phyloP scores from a whole-genome alignment of 768 basidiomycete genomes.

The Lyophyllum semitale region DNA sequence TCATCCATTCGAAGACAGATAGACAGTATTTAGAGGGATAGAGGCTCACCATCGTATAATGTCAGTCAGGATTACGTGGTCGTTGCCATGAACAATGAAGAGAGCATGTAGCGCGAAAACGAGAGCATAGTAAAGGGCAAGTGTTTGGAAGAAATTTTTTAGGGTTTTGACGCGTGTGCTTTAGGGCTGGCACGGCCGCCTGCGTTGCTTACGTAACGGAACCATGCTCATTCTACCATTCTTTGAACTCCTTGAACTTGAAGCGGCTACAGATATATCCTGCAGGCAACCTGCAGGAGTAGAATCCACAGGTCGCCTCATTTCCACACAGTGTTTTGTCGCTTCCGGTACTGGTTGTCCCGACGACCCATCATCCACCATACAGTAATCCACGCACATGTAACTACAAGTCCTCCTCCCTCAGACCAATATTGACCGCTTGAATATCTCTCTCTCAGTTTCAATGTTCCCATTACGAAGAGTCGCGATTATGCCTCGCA shows the following conservation, averaged over 20 bases:
- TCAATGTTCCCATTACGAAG: not conserved
- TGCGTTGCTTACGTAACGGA: not conserved
- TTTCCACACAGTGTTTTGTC: no score
- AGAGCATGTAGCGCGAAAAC: not conserved
- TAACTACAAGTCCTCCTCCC: not conserved
- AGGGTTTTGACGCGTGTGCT: conserved; percentile 10
- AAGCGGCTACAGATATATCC: no score
- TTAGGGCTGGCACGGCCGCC: conserved; percentile 19
- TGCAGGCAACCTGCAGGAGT: no score
- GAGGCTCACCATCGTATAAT: not conserved
- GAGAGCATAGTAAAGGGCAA: not conserved
- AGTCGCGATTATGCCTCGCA: not conserved
- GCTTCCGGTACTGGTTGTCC: not conserved
- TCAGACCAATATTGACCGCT: not conserved
- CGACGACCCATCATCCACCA: not conserved
- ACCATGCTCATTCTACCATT: no score
- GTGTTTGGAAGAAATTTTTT: conserved; percentile 10
- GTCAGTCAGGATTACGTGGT: not conserved
- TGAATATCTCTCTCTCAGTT: not conserved
- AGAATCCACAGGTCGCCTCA: no score
- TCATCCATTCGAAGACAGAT: conserved; percentile 57
- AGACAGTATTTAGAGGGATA: not conserved
- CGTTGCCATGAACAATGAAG: not conserved
- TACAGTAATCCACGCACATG: not conserved
- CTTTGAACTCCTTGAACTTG: no score